phyloP scores from a whole-genome alignment of 2,329 filamentous ascomycete genomes.

The Hypoxylon sp. region DNA sequence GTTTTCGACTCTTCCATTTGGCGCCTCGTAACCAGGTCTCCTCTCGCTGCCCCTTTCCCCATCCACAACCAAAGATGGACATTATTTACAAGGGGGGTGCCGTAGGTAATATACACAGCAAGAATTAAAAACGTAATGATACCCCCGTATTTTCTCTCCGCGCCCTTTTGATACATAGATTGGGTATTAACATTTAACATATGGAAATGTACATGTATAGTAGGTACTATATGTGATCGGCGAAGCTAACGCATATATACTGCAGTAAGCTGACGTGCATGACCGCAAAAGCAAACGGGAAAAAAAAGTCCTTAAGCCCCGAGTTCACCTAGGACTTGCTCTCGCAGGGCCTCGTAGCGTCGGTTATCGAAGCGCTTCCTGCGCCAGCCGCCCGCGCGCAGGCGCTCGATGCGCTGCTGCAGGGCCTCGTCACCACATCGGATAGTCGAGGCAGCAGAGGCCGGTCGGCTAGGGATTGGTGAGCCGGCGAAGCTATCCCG shows the following conservation, averaged over 20 bases:
- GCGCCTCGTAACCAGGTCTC: constrained; percentile 14
- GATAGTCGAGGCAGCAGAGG: constrained; percentile 38
- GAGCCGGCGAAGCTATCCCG: constrained; percentile 27
- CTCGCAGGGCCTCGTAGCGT: constrained; percentile 64
- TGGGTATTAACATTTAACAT: constrained; percentile 1
- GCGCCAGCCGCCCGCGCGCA: constrained; percentile 68
- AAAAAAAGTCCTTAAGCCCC: constrained; percentile 41
- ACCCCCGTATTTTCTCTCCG: neutral
- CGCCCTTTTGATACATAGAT: neutral
- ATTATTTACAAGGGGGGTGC: constrained; percentile 7
- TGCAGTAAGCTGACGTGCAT: constrained; percentile 26
- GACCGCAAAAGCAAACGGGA: neutral
- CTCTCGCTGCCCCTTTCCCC: neutral
- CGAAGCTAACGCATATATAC: constrained; percentile 13
- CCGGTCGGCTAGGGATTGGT: constrained; percentile 24
- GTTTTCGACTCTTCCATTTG: constrained; percentile 11
- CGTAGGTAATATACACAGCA: constrained; percentile 28
- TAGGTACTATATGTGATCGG: constrained; percentile 8
- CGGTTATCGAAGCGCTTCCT: constrained; percentile 67
- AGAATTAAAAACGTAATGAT: neutral
- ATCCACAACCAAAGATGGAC: constrained; percentile 1
- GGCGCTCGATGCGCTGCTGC: constrained; percentile 65
- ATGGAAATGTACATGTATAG: neutral
- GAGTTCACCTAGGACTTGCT: constrained; percentile 61
- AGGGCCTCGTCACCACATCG: constrained; percentile 51